A percentile compares a stretch with the other conserved stretches of the same genome.
Conservation (phyloP, 2,329 filamentous ascomycete species). For the Pestalotiopsis sp. region DNA sequence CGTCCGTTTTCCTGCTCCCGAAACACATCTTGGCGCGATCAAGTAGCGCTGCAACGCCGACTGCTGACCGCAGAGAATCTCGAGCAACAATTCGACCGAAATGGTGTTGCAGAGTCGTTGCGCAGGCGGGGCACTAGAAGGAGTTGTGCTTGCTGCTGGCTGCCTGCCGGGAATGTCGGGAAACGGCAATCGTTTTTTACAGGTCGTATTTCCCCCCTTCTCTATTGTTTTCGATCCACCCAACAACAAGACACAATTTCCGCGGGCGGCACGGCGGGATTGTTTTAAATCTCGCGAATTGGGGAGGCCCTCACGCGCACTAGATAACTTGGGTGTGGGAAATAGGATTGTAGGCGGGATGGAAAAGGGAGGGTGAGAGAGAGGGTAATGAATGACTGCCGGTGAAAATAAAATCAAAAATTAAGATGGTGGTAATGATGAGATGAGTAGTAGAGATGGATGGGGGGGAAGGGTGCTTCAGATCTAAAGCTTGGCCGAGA, state of each 20-base stretch:
- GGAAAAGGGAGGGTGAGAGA: background rate
- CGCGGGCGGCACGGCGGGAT: background rate
- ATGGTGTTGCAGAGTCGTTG: background rate
- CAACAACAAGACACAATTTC: background rate
- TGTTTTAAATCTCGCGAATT: background rate
- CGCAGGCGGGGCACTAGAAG: background rate
- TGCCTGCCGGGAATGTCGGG: background rate
- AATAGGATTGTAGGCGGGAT: background rate
- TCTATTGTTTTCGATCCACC: background rate
- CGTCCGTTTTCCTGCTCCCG: slow-evolving; percentile 53
- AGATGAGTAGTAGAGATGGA: background rate
- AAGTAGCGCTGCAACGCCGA: background rate
- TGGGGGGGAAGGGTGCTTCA: background rate
- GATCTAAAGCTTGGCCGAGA: background rate
- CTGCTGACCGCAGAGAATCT: too few relatives aligned
- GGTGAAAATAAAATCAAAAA: background rate
- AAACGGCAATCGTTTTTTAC: background rate
- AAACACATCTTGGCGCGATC: slow-evolving; percentile 59
- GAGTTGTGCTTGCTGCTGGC: background rate
- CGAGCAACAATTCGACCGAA: background rate
- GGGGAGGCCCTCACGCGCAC: background rate
- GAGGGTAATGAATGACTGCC: background rate
- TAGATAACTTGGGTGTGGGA: background rate
- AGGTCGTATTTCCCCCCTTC: background rate
- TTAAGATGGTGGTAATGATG: background rate